These are phyloP conservation scores for Gracilaria caudata DNA, from an alignment of 23 red algal species.

Conservation along the genomic window DNA sequence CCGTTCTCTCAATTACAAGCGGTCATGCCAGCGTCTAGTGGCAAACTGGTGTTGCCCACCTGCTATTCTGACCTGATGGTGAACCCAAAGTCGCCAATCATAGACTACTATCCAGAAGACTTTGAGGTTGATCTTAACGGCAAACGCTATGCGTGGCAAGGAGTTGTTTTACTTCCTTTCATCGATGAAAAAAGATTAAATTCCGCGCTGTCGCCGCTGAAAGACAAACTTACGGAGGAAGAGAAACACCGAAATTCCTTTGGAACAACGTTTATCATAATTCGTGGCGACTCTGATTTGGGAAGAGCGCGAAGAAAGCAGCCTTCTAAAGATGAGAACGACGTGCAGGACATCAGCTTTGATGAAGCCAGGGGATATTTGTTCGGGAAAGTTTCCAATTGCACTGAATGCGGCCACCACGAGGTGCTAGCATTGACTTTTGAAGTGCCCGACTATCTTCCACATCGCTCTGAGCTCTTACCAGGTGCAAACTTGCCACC, in stretches of 20 bases:
- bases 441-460: slow-evolving; percentile 43
- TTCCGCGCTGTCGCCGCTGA: slow-evolving; percentile 40
- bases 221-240: slow-evolving; percentile 50
- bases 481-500: slow-evolving; percentile 3
- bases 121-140: slow-evolving; percentile 95
- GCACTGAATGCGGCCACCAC: background rate
- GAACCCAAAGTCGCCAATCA: slow-evolving; percentile 75
- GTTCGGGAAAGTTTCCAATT: slow-evolving; percentile 53
- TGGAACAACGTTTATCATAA: slow-evolving; percentile 36
- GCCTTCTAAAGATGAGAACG: background rate
- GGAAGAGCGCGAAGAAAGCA: slow-evolving; percentile 5
- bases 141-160: slow-evolving; percentile 96
- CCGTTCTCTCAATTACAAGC: slow-evolving; percentile 91
- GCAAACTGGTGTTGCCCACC: slow-evolving; percentile 76
- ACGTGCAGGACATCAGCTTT: slow-evolving; percentile 27
- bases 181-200: slow-evolving; percentile 83
- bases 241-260: slow-evolving; percentile 62
- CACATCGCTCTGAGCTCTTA: slow-evolving; percentile 35
- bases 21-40: slow-evolving; percentile 90
- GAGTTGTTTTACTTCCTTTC: slow-evolving; percentile 92
- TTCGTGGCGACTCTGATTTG: slow-evolving; percentile 18
- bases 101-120: slow-evolving; percentile 93
- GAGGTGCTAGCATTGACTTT: slow-evolving; percentile 42
- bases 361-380: slow-evolving; percentile 42
- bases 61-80: slow-evolving; percentile 84